phyloP scores from a whole-genome alignment of 129 eudicot genomes.

The Chrysanthemum lavandulifolium region DNA sequence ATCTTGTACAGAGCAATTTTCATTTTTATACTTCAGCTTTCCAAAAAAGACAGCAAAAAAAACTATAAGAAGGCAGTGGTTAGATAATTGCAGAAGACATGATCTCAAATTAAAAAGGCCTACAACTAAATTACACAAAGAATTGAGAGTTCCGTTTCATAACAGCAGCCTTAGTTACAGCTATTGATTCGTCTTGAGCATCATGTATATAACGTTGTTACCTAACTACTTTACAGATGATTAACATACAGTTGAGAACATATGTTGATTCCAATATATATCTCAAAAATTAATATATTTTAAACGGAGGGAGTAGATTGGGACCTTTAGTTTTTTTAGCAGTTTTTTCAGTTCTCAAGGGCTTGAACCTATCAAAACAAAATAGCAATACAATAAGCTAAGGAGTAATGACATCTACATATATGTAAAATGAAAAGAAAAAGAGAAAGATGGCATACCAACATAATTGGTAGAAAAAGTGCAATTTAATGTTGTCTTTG shows the following conservation, averaged over 20 bases:
- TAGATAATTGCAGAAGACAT: too few relatives aligned
- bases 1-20: conserved; percentile 76
- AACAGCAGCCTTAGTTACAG: conserved; percentile 70
- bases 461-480: conserved; percentile 27
- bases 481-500: too few relatives aligned
- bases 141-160: conserved; percentile 67
- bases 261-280: too few relatives aligned
- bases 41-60: conserved; percentile 26
- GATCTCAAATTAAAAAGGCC: background rate
- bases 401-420: background rate
- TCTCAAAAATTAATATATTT: too few relatives aligned
- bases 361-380: conserved; percentile 69
- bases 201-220: conserved; percentile 44
- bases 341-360: conserved; percentile 68
- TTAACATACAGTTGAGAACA: background rate
- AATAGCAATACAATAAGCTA: conserved; percentile 5
- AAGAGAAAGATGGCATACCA: conserved; percentile 19
- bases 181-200: conserved; percentile 55
- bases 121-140: background rate
- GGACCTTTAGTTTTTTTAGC: conserved; percentile 80
- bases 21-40: conserved; percentile 80
- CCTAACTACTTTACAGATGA: background rate
- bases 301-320: too few relatives aligned
- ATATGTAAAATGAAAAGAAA: background rate
- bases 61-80: too few relatives aligned